Evolutionary conservation across 345 rosid genomes (phyloP).

Genomic region (Eucalyptus albens): DNA sequence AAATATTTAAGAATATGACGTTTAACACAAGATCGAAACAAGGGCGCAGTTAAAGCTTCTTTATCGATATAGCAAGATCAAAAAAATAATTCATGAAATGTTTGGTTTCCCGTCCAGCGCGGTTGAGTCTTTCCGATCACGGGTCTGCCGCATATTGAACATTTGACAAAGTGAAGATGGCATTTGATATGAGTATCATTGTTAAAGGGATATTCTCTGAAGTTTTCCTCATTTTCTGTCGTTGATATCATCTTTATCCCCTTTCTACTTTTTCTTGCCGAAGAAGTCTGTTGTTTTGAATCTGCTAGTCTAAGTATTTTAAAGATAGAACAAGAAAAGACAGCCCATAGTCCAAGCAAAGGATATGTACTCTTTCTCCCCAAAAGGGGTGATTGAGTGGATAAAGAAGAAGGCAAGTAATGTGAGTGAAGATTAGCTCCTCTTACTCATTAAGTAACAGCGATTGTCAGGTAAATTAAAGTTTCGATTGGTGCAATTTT

Average conservation of each 20-base stretch:
- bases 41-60: not conserved
- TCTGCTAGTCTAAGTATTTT: not conserved
- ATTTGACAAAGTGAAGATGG: not conserved
- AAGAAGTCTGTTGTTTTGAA: not conserved
- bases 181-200: not conserved
- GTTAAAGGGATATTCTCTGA: not conserved
- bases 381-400: conserved; percentile 6
- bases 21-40: not conserved
- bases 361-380: conserved; percentile 27
- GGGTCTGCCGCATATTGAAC: not conserved
- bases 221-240: not conserved
- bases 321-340: conserved; percentile 4
- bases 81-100: not conserved
- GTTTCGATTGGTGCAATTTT: not conserved
- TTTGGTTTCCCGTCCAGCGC: not conserved
- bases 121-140: not conserved
- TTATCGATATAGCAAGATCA: not conserved
- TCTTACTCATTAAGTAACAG: not conserved
- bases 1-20: not conserved
- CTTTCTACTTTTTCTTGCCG: not conserved
- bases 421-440: not conserved
- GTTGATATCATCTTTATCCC: not conserved
- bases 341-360: conserved; percentile 35
- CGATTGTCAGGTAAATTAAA: not conserved
- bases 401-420: not conserved